Evolutionary conservation across 805 yeast genomes (phyloP), one percentile per base, ranked within the genome.

Genomic region (Alloascoidea hylecoeti): DNA sequence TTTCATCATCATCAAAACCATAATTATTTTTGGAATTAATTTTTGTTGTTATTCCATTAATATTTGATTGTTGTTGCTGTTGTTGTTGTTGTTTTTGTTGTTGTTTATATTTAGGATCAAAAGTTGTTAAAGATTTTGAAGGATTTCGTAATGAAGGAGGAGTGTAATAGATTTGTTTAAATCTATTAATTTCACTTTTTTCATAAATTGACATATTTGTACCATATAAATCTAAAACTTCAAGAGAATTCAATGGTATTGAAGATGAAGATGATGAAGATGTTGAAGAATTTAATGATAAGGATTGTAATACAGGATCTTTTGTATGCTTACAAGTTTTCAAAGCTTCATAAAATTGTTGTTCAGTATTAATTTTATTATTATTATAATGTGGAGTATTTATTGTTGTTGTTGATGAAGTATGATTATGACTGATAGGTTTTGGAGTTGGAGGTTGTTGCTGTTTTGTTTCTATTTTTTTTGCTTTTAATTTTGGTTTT

Each of bases 1-100:
- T 80, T 9, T 68, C 57, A 6, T 54, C 52, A 49, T 83, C 92
- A 50, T 82, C 94, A 53, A 77, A 81, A 0, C 86, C 88, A 57
- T 71, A 74, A 53, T 78, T 78, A 35, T 56, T 52, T n/a, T n/a
- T 9, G 9, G 30, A 9, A n/a, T 23, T 23, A n/a, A n/a, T n/a
- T 16, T 50, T 56, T 39, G 52, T 58, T 44, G 63, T 63, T 32
- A 59, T 56, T 15, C 30, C 30, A n/a, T n/a, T 23, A 23, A n/a
- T 9, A 23, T n/a, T 23, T 63, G 53, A 40, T 65, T 61, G 3
- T 63, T 55, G 3, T 45, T 44, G 9, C 56, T 39, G 35, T 50
- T 55, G 3, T 9, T n/a, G 1, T 36, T 32, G 40, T 46, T 51
- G 13, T 9, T 23, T 23, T n/a, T n/a, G n/a, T n/a, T n/a, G n/a